Conservation (phyloP, 352 stramenopile genomes). For the Globisporangium alternatum region DNA sequence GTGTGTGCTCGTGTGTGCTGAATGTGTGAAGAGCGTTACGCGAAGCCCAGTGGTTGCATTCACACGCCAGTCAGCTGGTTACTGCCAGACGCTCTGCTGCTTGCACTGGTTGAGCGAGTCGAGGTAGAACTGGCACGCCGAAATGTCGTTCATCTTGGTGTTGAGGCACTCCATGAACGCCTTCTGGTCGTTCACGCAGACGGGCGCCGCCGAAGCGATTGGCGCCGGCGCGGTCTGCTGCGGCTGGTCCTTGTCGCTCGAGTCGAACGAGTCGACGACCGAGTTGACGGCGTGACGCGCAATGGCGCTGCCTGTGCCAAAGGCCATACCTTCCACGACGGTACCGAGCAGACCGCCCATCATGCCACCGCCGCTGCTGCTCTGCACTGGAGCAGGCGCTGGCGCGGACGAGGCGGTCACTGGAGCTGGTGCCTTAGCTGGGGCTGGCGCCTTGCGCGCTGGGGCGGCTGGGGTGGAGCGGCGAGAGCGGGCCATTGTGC, state of each 20-base stretch:
- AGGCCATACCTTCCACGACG: constrained; percentile 96
- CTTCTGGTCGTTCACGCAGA: constrained; percentile 68
- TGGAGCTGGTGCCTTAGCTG: constrained; percentile 44
- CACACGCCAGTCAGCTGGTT: constrained; percentile 8
- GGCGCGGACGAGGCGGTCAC: constrained; percentile 30
- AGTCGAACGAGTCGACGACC: constrained; percentile 61
- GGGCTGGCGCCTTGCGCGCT: constrained; percentile 44
- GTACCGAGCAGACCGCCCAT: constrained; percentile 92
- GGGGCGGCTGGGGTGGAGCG: constrained; percentile 27
- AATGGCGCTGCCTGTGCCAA: constrained; percentile 95
- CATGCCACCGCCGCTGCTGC: constrained; percentile 62
- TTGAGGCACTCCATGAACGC: constrained; percentile 81
- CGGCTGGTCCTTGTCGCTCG: constrained; percentile 40
- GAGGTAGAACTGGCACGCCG: constrained; percentile 83
- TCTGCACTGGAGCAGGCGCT: constrained; percentile 26
- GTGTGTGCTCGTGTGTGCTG: not conserved
- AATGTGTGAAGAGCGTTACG: not conserved
- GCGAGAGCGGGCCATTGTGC: constrained; percentile 67
- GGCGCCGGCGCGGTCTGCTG: constrained; percentile 16
- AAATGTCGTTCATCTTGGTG: constrained; percentile 72
- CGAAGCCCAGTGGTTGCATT: not conserved
- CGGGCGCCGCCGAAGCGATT: constrained; percentile 18
- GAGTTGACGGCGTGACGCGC: constrained; percentile 86
- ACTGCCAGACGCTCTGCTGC: constrained; percentile 62
- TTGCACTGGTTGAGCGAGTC: constrained; percentile 84